A percentile compares a stretch with the other conserved stretches of the same genome.
Evolutionary conservation across 345 rosid species (phyloP).

Genomic region (Eutrema japonicum): DNA sequence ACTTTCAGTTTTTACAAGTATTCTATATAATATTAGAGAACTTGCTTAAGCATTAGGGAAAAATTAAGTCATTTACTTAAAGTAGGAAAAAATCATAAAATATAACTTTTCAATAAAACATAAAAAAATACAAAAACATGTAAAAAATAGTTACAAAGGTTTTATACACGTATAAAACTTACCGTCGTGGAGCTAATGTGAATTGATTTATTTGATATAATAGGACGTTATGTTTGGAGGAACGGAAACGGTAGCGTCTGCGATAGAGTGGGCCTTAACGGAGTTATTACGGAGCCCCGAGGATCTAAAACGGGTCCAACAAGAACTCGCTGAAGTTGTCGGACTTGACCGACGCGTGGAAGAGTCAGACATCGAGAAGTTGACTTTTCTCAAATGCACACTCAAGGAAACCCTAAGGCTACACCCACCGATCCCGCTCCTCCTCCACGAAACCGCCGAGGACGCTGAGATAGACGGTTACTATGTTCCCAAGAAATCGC

Average conservation of each 20-base stretch:
- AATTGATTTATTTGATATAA: slow-evolving; percentile 5
- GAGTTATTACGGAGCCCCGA: slow-evolving; percentile 84
- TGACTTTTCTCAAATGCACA: slow-evolving; percentile 69
- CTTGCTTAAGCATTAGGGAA: slow-evolving; percentile 14
- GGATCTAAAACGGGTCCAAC: slow-evolving; percentile 70
- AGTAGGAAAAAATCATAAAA: not conserved
- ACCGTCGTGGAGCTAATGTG: slow-evolving; percentile 2
- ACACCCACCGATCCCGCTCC: slow-evolving; percentile 97
- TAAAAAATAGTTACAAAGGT: not conserved
- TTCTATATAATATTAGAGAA: not conserved
- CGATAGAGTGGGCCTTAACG: slow-evolving; percentile 89
- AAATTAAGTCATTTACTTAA: not conserved
- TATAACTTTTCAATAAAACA: not conserved
- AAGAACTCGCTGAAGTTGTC: slow-evolving; percentile 79
- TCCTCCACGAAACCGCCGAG: slow-evolving; percentile 91
- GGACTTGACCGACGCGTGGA: slow-evolving; percentile 82
- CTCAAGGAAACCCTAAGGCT: slow-evolving; percentile 83
- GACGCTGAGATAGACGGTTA: slow-evolving; percentile 69
- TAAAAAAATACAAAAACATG: not conserved
- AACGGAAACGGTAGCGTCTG: slow-evolving; percentile 95
- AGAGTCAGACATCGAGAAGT: slow-evolving; percentile 76
- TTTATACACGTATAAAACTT: not conserved
- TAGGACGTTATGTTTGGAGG: slow-evolving; percentile 99
- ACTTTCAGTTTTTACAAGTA: not conserved
- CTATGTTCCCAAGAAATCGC: slow-evolving; percentile 64